Evolutionary conservation across 352 stramenopile genomes (phyloP), one percentile per base, ranked within the genome.

Genomic region (Phytophthora syringae): DNA sequence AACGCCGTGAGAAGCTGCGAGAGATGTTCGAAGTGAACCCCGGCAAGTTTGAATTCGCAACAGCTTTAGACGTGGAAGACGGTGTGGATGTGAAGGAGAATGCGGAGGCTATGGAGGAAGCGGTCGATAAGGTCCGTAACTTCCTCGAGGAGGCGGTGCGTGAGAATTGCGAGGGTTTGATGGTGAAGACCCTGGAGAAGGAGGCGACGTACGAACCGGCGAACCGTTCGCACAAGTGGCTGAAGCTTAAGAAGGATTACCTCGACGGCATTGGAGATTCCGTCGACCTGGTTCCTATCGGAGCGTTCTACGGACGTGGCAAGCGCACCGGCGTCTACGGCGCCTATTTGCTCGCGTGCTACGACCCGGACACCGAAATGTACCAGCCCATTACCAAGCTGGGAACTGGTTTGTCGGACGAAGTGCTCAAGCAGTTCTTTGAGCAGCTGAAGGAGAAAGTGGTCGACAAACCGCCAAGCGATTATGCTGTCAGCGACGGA

Each of bases 241-340:
- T 99, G 42, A 99, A 99, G 73, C 87, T 99, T 7, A 99, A 99
- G 79, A 99, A 99, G 73, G 98, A 99, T 77, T 99, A 99, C 61
- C 74, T 99, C 1, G 96, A 99, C 22, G 97, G 96, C 20, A 94
- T 99, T 40, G 97, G 96, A 7, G 98, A 99, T 74, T 99, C 97
- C 10, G 91, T 99, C 2, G 98, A 99, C 74, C 79, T 99, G 20
- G 98, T 99, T 25, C 97, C 97, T 2, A 95, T 99, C 44, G 98
- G 97, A n/a, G 98, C 97, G 10, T 99, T 98, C 79, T 86, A 98
- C 56, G 98, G 98, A 5, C 79, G 85, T 7, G 91, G 97, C 42
- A 99, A 99, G 69, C 86, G 97, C 36, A 99, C 95, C 6, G 98
- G 97, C 22, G 89, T 97, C 7, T 99, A 99, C 55, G 98, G 98